phyloP scores from a whole-genome alignment of 345 rosid species.

The Linum lewisii region DNA sequence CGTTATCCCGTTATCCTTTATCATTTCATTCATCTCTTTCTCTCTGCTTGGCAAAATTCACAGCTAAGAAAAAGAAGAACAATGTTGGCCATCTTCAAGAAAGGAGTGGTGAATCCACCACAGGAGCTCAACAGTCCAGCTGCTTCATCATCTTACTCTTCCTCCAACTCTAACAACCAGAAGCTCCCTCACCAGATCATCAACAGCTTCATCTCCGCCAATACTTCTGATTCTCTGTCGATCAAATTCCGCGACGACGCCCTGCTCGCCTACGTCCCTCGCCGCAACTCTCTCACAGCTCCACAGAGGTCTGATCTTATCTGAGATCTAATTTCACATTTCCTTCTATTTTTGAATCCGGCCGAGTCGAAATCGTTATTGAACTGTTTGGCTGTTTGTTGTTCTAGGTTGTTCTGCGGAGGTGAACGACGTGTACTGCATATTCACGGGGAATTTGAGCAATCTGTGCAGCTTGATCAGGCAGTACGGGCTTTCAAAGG shows the following conservation, averaged over 20 bases:
- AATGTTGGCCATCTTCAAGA: constrained; percentile 92
- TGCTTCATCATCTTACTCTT: constrained; percentile 34
- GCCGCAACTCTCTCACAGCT: constrained; percentile 22
- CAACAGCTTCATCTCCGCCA: constrained; percentile 45
- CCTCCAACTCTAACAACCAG: constrained; percentile 27
- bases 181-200: constrained; percentile 65
- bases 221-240: constrained; percentile 48
- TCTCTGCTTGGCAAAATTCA: not conserved
- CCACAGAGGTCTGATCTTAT: constrained; percentile 39
- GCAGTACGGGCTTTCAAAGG: constrained; percentile 72
- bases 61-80: constrained; percentile 11
- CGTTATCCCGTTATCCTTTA: too few species aligned
- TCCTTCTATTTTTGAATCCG: not conserved
- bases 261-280: constrained; percentile 48
- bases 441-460: constrained; percentile 63
- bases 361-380: too few species aligned
- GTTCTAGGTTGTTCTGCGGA: constrained; percentile 66
- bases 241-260: constrained; percentile 65
- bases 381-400: not conserved
- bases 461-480: constrained; percentile 50
- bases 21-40: not conserved
- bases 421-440: constrained; percentile 63
- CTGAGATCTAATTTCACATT: not conserved
- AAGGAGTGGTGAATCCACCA: constrained; percentile 70
- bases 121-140: constrained; percentile 90